phyloP scores from a whole-genome alignment of 352 stramenopile genomes.

The Pythium myriotylum region DNA sequence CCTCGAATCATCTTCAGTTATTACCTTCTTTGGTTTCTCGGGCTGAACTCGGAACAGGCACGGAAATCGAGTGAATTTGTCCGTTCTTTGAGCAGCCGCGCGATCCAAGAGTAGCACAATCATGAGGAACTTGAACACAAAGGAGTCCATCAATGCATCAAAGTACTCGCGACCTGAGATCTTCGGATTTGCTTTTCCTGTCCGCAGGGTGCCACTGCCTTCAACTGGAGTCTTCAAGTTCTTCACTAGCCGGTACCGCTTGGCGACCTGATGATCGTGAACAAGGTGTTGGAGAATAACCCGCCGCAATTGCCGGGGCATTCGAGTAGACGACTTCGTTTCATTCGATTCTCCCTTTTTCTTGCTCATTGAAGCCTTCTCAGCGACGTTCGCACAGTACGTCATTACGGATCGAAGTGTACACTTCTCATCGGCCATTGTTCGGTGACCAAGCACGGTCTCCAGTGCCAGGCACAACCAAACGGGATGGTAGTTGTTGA shows the following conservation, averaged over 20 bases:
- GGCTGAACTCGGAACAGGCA: slow-evolving; percentile 87
- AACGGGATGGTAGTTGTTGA: slow-evolving; percentile 92
- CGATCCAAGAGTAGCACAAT: slow-evolving; percentile 93
- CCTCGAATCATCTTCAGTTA: slow-evolving; percentile 17
- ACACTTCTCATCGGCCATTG: slow-evolving; percentile 63
- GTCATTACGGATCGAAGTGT: slow-evolving; percentile 54
- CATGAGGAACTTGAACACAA: slow-evolving; percentile 92
- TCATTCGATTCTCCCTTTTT: slow-evolving; percentile 28
- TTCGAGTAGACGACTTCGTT: slow-evolving; percentile 30
- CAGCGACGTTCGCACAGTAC: slow-evolving; percentile 10
- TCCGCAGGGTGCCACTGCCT: slow-evolving; percentile 41
- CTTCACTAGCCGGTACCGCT: slow-evolving; percentile 68
- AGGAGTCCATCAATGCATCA: slow-evolving; percentile 83
- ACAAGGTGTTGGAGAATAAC: slow-evolving; percentile 70
- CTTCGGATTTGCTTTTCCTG: slow-evolving; percentile 65
- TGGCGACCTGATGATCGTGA: slow-evolving; percentile 60
- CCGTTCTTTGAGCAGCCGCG: slow-evolving; percentile 68
- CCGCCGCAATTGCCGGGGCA: slow-evolving; percentile 58
- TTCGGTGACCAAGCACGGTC: slow-evolving; percentile 73
- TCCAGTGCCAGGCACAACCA: slow-evolving; percentile 92
- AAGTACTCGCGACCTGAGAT: slow-evolving; percentile 82
- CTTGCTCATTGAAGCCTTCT: slow-evolving; percentile 16
- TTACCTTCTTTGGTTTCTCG: slow-evolving; percentile 6
- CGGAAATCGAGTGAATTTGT: slow-evolving; percentile 82
- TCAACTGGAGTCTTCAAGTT: slow-evolving; percentile 72